phyloP scores from a whole-genome alignment of 441 rosid genomes.

The Geranium incanum region DNA sequence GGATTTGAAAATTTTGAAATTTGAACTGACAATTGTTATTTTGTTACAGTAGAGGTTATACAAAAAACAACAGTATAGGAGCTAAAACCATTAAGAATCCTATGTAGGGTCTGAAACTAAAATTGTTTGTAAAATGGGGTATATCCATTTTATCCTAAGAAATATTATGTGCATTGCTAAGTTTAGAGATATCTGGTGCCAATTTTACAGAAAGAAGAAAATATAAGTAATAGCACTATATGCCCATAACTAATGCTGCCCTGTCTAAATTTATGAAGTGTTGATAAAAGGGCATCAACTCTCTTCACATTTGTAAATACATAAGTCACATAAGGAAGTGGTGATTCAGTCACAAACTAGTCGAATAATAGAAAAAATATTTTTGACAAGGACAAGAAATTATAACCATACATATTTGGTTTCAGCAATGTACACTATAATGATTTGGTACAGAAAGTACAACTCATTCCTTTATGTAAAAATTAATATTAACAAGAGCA shows the following conservation, averaged over 20 bases:
- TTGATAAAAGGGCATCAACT: neutral
- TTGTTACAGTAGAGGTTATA: too few relatives aligned
- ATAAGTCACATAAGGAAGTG: neutral
- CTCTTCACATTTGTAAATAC: neutral
- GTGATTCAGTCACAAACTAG: neutral
- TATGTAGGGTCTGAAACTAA: too few relatives aligned
- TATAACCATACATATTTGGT: neutral
- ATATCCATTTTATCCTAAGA: too few relatives aligned
- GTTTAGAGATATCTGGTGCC: neutral
- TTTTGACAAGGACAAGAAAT: neutral
- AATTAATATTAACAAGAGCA: neutral
- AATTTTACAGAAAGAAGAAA: neutral
- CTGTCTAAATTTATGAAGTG: neutral
- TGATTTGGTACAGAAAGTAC: neutral
- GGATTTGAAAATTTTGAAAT: too few relatives aligned
- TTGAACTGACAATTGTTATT: too few relatives aligned
- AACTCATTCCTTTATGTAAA: neutral
- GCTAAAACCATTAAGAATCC: too few relatives aligned
- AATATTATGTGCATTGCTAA: too few relatives aligned
- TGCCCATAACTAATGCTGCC: neutral
- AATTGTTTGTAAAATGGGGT: too few relatives aligned
- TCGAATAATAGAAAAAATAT: too few relatives aligned
- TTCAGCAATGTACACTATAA: neutral
- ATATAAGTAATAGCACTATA: neutral
- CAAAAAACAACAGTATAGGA: too few relatives aligned